Evolutionary conservation across 768 basidiomycete species (phyloP).

Genomic region (Xerocomellus intermedius): DNA sequence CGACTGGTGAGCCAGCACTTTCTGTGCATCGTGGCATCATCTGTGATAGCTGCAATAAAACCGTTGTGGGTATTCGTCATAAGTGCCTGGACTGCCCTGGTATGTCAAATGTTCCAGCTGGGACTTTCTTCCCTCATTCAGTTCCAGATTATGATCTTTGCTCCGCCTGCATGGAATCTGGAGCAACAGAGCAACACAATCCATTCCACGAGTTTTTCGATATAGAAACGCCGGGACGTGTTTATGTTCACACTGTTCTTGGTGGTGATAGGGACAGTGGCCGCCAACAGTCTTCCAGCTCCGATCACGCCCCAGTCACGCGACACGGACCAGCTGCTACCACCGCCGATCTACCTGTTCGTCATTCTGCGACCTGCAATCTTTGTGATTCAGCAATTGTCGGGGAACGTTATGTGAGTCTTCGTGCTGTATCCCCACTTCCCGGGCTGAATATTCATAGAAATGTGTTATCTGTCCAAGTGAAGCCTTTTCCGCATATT

Average conservation of each 20-base stretch:
- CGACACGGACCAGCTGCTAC: neutral
- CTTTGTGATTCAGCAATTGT: constrained; percentile 69
- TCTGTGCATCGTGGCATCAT: constrained; percentile 52
- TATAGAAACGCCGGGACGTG: constrained; percentile 61
- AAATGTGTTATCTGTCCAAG: constrained; percentile 76
- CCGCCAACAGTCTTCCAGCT: neutral
- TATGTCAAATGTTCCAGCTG: constrained; percentile 30
- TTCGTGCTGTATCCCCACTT: neutral
- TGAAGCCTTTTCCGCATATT: constrained; percentile 4
- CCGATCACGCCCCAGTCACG: neutral
- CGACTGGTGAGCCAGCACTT: neutral
- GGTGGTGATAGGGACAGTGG: constrained; percentile 27
- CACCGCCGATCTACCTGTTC: constrained; percentile 24
- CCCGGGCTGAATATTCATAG: constrained; percentile 35
- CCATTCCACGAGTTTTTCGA: constrained; percentile 71
- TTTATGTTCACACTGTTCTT: constrained; percentile 62
- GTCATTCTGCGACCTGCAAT: constrained; percentile 71
- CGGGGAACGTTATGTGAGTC: constrained; percentile 71
- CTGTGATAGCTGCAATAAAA: constrained; percentile 63
- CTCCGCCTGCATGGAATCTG: constrained; percentile 50
- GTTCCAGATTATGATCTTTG: constrained; percentile 71
- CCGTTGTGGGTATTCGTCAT: constrained; percentile 64
- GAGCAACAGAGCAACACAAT: constrained; percentile 52
- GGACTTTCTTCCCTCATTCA: neutral
- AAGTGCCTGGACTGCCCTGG: constrained; percentile 80